Evolutionary conservation across 306 rosid species (phyloP).

Genomic region (Citrullus amarus): DNA sequence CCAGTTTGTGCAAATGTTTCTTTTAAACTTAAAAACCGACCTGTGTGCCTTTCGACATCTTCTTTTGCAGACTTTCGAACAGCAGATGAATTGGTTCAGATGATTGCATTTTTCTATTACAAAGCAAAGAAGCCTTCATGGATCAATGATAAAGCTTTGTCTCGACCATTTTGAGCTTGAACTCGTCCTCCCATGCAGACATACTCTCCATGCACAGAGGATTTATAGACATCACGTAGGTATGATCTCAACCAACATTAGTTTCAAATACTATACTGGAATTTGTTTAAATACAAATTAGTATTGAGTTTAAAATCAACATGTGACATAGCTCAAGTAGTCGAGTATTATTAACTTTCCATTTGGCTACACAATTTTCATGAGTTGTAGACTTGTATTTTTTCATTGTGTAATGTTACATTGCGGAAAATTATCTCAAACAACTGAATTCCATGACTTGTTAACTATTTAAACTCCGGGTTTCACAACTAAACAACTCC

Average conservation of each 20-base stretch:
- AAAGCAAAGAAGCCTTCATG: conserved; percentile 88
- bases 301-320: too few relatives aligned
- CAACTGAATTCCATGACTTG: too few relatives aligned
- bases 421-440: too few relatives aligned
- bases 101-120: conserved; percentile 91
- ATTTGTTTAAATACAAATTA: too few relatives aligned
- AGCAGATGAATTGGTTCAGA: conserved; percentile 69
- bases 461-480: too few relatives aligned
- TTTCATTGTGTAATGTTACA: too few relatives aligned
- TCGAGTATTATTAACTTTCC: too few relatives aligned
- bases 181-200: not conserved
- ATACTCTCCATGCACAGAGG: not conserved
- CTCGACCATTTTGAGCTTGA: conserved; percentile 15
- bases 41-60: not conserved
- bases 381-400: too few relatives aligned
- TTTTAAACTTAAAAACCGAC: not conserved
- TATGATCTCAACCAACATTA: not conserved
- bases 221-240: not conserved
- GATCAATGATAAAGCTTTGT: conserved; percentile 43
- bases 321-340: too few relatives aligned
- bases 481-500: too few relatives aligned
- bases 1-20: conserved; percentile 1
- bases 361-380: too few relatives aligned
- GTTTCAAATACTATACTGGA: too few relatives aligned
- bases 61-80: conserved; percentile 42